Percentiles rank a stretch among this genome's conserved stretches.
Conservation (phyloP, 257 asterid species). For the Solanum corneliomulleri region DNA sequence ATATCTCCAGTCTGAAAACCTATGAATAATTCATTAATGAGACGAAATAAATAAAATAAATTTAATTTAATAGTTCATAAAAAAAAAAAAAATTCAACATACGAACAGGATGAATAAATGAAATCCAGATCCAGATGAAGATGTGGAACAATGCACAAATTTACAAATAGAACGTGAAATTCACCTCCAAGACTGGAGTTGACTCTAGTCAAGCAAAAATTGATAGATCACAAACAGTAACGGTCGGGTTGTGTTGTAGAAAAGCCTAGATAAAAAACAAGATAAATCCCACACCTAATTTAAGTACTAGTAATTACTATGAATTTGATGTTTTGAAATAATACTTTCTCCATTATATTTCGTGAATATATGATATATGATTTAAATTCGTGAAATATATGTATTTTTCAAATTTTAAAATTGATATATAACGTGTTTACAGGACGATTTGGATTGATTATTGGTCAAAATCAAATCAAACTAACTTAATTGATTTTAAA, state of each 20-base stretch:
- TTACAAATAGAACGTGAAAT: not conserved
- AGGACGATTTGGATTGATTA: too few species aligned
- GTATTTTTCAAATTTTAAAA: too few species aligned
- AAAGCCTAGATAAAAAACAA: not conserved
- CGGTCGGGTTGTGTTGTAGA: not conserved
- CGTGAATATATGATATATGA: too few species aligned
- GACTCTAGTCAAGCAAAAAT: not conserved
- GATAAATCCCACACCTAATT: too few species aligned
- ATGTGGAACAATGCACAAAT: not conserved
- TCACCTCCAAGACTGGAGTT: not conserved
- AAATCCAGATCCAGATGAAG: not conserved
- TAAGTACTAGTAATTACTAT: too few species aligned
- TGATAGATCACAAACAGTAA: not conserved
- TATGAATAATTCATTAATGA: not conserved
- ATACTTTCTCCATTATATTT: too few species aligned
- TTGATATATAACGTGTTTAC: too few species aligned
- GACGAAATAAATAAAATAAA: not conserved
- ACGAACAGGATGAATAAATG: not conserved
- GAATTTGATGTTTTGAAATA: too few species aligned
- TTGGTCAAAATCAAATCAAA: too few species aligned
- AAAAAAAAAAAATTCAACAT: too few species aligned
- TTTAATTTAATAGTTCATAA: not conserved
- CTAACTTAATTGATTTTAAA: too few species aligned
- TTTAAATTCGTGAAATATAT: too few species aligned
- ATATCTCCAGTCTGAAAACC: not conserved